phyloP scores from a whole-genome alignment of 2,329 filamentous ascomycete genomes.

The Nigrospora osmanthi region DNA sequence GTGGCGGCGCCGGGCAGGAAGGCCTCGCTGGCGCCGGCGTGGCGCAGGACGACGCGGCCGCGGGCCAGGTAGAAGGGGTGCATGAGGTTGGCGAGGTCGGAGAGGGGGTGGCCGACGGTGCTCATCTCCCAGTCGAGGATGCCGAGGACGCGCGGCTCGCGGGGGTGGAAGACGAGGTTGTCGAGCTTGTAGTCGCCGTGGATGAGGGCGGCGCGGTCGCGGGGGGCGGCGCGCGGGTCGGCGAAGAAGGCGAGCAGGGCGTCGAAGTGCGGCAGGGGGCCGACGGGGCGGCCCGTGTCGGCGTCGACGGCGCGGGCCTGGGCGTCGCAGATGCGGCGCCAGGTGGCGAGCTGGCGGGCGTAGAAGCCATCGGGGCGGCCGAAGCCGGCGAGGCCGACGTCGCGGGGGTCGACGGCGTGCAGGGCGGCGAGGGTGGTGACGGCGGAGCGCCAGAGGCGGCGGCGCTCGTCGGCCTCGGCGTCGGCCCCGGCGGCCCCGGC shows the following conservation, averaged over 20 bases:
- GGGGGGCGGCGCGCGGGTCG: constrained; percentile 50
- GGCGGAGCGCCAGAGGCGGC: constrained; percentile 78
- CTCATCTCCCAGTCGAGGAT: constrained; percentile 99
- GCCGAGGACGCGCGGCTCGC: constrained; percentile 75
- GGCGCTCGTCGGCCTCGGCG: constrained; percentile 60
- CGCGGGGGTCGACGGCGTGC: constrained; percentile 62
- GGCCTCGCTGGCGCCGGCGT: constrained; percentile 20
- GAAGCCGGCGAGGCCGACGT: constrained; percentile 63
- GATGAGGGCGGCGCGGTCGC: constrained; percentile 70
- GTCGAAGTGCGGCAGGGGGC: constrained; percentile 74
- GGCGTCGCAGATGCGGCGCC: constrained; percentile 66
- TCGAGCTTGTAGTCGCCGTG: constrained; percentile 98
- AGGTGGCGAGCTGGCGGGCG: constrained; percentile 75
- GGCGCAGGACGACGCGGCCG: constrained; percentile 8
- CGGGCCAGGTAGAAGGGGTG: constrained; percentile 37
- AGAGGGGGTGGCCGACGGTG: constrained; percentile 91
- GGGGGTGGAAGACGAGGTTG: constrained; percentile 84
- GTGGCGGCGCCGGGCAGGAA: constrained; percentile 54
- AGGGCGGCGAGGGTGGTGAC: constrained; percentile 77
- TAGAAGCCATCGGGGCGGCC: constrained; percentile 76
- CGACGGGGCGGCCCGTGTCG: constrained; percentile 70
- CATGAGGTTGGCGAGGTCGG: constrained; percentile 77
- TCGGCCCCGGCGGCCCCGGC: too few species aligned
- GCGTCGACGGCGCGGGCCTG: constrained; percentile 71
- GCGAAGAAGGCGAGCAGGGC: constrained; percentile 74